phyloP scores from a whole-genome alignment of 257 asterid genomes.

The Rubia yunnanensis region DNA sequence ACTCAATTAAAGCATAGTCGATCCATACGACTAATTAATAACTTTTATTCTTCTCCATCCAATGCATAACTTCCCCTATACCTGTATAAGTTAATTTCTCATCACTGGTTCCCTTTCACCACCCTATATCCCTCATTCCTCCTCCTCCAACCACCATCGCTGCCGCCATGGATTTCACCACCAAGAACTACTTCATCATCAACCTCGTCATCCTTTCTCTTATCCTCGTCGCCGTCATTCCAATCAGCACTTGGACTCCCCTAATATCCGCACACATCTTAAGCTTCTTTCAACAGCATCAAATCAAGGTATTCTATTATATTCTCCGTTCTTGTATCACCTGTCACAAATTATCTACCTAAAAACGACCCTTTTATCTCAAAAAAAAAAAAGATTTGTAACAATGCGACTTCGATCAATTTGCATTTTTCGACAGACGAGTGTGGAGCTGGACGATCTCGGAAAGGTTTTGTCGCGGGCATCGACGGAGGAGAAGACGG shows the following conservation, averaged over 20 bases:
- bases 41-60: too few species aligned
- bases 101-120: not conserved
- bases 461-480: constrained; percentile 39
- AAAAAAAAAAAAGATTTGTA: too few species aligned
- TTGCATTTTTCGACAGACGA: not conserved
- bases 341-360: too few species aligned
- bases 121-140: not conserved
- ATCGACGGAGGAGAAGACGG: constrained; percentile 45
- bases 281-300: not conserved
- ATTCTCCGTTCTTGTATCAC: too few species aligned
- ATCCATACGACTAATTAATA: too few species aligned
- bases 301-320: constrained; percentile 17
- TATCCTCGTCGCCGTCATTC: constrained; percentile 16
- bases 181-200: constrained; percentile 12
- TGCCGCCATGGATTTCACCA: not conserved
- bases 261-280: constrained; percentile 1
- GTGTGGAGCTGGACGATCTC: constrained; percentile 21
- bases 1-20: too few species aligned
- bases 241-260: constrained; percentile 26
- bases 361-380: too few species aligned
- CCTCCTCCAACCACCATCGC: not conserved
- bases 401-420: too few species aligned
- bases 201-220: constrained; percentile 26
- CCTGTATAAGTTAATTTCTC: too few species aligned
- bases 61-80: too few species aligned